A percentile compares a stretch with the other conserved stretches of the same genome.
phyloP scores from a whole-genome alignment of 306 rosid species.

The Cucurbita ficifolia region DNA sequence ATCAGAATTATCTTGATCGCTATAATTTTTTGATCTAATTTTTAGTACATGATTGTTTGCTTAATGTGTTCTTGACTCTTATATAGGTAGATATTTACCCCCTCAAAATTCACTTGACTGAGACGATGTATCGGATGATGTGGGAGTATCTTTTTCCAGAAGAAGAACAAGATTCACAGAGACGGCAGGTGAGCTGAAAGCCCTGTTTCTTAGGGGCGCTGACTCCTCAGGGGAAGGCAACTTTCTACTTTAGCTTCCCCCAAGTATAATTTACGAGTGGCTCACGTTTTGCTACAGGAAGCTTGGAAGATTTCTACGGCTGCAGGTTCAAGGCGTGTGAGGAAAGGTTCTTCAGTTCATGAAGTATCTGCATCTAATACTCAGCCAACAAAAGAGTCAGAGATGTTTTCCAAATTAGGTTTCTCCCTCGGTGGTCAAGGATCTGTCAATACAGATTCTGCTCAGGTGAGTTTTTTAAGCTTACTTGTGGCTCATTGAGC shows the following conservation, averaged over 20 bases:
- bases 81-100: slow-evolving; percentile 77
- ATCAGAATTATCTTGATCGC: background rate
- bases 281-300: slow-evolving; percentile 35
- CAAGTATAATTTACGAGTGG: background rate
- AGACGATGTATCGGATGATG: slow-evolving; percentile 94
- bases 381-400: slow-evolving; percentile 39
- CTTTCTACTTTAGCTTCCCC: background rate
- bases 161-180: slow-evolving; percentile 94
- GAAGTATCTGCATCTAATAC: slow-evolving; percentile 50
- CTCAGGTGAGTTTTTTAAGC: slow-evolving; percentile 46
- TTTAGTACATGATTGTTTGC: slow-evolving; percentile 4
- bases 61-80: slow-evolving; percentile 19
- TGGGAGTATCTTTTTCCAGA: slow-evolving; percentile 95
- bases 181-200: slow-evolving; percentile 70
- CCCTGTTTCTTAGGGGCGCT: background rate
- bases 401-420: slow-evolving; percentile 44
- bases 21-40: background rate
- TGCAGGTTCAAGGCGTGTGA: slow-evolving; percentile 84
- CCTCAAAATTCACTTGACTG: slow-evolving; percentile 94
- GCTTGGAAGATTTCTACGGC: slow-evolving; percentile 98
- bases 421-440: slow-evolving; percentile 37
- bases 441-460: slow-evolving; percentile 30
- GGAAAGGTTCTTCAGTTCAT: slow-evolving; percentile 43
- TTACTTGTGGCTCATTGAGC: slow-evolving; percentile 12
- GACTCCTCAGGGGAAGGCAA: background rate